Evolutionary conservation across 176 grass and related monocot species (phyloP).

Genomic region (Phragmites australis): DNA sequence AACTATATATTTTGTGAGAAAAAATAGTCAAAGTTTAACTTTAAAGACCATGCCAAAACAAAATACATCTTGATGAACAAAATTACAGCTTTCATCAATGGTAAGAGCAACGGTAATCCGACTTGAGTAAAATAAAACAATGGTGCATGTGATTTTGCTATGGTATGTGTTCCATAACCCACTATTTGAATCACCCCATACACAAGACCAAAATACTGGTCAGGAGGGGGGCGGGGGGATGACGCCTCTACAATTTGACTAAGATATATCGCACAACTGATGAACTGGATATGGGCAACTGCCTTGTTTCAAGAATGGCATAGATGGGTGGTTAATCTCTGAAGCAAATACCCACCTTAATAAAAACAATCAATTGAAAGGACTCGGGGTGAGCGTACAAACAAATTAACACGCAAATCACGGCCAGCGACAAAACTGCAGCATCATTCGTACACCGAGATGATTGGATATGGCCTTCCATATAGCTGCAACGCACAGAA

Average conservation of each 20-base stretch:
- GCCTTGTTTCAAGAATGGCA: background rate
- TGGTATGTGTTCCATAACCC: constrained; percentile 32
- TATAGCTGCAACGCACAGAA: background rate
- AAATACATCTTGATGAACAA: background rate
- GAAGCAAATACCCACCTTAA: constrained; percentile 1
- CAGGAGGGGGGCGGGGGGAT: background rate
- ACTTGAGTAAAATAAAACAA: background rate
- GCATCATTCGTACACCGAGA: background rate
- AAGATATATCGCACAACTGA: constrained; percentile 22
- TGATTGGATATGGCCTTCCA: constrained; percentile 3
- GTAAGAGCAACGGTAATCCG: background rate
- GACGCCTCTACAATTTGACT: constrained; percentile 40
- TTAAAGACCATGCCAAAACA: too few species aligned
- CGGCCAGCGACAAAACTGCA: background rate
- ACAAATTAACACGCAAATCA: constrained; percentile 7
- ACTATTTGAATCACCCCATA: constrained; percentile 33
- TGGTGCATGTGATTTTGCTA: background rate
- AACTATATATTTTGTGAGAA: too few species aligned
- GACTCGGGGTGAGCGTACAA: constrained; percentile 19
- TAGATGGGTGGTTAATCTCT: background rate
- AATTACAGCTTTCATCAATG: background rate
- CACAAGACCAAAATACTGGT: constrained; percentile 38
- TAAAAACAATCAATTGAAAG: constrained; percentile 44
- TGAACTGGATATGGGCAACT: background rate
- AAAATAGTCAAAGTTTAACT: too few species aligned